These are phyloP conservation scores for Pezicula carpinea DNA, from an alignment of 2,329 filamentous ascomycete genomes.

Conservation along the genomic window DNA sequence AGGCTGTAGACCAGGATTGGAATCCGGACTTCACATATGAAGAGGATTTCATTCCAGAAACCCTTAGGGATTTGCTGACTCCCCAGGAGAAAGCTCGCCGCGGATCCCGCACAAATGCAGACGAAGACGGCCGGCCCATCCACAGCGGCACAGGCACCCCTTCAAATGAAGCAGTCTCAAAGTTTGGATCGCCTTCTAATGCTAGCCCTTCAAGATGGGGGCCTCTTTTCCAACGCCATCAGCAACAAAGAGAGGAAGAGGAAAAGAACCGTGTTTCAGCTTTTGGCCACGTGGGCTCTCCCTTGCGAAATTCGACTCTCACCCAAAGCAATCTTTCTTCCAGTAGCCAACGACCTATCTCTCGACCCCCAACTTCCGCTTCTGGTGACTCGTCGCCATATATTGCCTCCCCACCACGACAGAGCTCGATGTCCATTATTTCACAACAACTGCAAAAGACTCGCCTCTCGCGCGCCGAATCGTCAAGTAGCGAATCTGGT, in stretches of 20 bases:
- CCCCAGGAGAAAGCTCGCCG: conserved; percentile 63
- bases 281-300: conserved; percentile 63
- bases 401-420: conserved; percentile 27
- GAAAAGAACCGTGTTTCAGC: conserved; percentile 40
- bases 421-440: conserved; percentile 49
- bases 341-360: conserved; percentile 31
- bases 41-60: conserved; percentile 80
- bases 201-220: conserved; percentile 59
- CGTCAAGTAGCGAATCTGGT: conserved; percentile 39
- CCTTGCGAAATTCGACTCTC: conserved; percentile 58
- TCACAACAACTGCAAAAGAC: conserved; percentile 60
- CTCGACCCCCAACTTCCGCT: conserved; percentile 32
- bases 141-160: conserved; percentile 36
- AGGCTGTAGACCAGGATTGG: conserved; percentile 56
- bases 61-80: conserved; percentile 61
- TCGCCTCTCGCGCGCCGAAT: conserved; percentile 41
- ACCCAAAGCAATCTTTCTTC: conserved; percentile 44
- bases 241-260: conserved; percentile 45
- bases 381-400: conserved; percentile 27
- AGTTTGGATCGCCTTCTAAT: conserved; percentile 56
- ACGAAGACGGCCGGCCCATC: conserved; percentile 40
- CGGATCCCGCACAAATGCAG: conserved; percentile 53
- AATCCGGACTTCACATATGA: conserved; percentile 72
- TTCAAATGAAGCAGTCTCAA: conserved; percentile 42
- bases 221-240: conserved; percentile 54